Conservation (phyloP, 441 rosid species). For the Bocquillonia castaneifolia region DNA sequence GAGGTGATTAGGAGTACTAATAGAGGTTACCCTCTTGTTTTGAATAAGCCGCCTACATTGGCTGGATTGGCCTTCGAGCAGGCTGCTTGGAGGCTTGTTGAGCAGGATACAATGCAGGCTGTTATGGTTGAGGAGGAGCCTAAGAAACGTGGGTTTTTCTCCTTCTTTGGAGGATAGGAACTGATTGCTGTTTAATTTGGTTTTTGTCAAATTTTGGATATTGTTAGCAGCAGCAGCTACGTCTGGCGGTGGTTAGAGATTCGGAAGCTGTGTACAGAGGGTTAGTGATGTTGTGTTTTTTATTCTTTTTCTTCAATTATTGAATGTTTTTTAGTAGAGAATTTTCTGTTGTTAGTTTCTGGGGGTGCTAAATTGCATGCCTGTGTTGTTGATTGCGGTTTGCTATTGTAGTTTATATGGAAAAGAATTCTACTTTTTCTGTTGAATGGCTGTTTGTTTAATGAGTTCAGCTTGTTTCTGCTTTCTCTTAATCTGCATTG, state of each 20-base stretch:
- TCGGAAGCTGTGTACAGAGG: slow-evolving; percentile 31
- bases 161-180: slow-evolving; percentile 65
- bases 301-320: slow-evolving; percentile 3
- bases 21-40: slow-evolving; percentile 80
- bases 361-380: slow-evolving; percentile 14
- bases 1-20: slow-evolving; percentile 93
- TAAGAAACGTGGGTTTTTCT: slow-evolving; percentile 78
- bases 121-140: slow-evolving; percentile 96
- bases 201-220: not conserved
- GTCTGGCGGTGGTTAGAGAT: not conserved
- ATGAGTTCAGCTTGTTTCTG: not conserved
- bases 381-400: slow-evolving; percentile 6
- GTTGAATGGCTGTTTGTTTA: slow-evolving; percentile 1
- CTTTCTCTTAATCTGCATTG: not conserved
- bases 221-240: slow-evolving; percentile 8
- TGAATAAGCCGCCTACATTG: slow-evolving; percentile 89
- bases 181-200: not conserved
- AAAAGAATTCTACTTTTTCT: not conserved
- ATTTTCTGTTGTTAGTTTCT: not conserved
- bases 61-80: slow-evolving; percentile 95
- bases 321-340: not conserved
- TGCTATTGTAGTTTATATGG: not conserved
- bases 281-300: slow-evolving; percentile 16
- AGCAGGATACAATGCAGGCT: slow-evolving; percentile 93
- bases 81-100: slow-evolving; percentile 97